Evolutionary conservation across 129 eudicot genomes (phyloP), one percentile per base, ranked within the genome.

Genomic region (Calendula officinalis): DNA sequence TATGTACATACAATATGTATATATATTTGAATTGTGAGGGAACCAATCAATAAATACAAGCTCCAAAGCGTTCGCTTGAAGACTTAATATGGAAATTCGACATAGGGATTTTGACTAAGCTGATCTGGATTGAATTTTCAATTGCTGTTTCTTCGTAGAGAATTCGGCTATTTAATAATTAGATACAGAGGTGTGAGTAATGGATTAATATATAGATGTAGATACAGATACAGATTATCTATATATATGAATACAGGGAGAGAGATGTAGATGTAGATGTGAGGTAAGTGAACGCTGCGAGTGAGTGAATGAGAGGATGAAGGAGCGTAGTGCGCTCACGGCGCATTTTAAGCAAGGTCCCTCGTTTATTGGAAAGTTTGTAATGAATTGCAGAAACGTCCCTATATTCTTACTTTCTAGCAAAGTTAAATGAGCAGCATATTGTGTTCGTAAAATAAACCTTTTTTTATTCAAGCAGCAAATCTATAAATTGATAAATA

Each of bases 281-380:
- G n/a, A n/a, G n/a, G n/a, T 56, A 16, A 30, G 75, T 59, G 75
- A 67, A 68, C 4, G 37, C 27, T 54, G 64, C 36, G 74, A 56
- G 61, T 40, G 75, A 60, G 44, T 60, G 75, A 60, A 38, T 58
- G 69, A 64, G 69, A 8, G 0, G 69, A 64, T 47, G 69, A 64
- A 65, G 76, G 76, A 71, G 76, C 8, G 37, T 27, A 32, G 36
- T 60, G 75, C 62, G 69, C 75, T 50, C 15, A 42, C 55, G 68
- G 76, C 69, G 76, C 53, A 61, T 60, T 50, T 60, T 71, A 71
- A 49, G 62, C 53, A 38, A 47, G 36, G 40, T 35, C 48, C 38
- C 9, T 0, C 7, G 43, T 47, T 69, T 8, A 16, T 50, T 69
- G 8, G 48, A 37, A 36, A 49, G 7, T 4, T 42, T 5, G 4